phyloP scores from a whole-genome alignment of 2,329 filamentous ascomycete genomes.

The Xylaria sp. region DNA sequence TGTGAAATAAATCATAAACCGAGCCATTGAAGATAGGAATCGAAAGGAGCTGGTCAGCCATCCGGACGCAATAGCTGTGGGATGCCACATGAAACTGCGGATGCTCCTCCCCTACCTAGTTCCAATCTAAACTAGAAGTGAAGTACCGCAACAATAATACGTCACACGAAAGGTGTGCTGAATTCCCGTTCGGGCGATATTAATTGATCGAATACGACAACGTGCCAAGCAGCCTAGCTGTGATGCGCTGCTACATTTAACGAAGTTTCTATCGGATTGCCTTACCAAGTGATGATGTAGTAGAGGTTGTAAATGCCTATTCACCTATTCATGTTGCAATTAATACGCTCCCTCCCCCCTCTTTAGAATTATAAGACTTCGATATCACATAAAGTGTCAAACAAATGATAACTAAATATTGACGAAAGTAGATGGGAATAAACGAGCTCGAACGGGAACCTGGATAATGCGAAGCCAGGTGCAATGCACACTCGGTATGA shows the following conservation, averaged over 20 bases:
- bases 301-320: not conserved
- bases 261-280: not conserved
- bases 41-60: conserved; percentile 6
- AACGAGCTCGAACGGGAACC: not conserved
- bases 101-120: conserved; percentile 24
- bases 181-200: conserved; percentile 19
- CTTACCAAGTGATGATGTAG: no score
- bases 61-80: not conserved
- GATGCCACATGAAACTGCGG: conserved; percentile 33
- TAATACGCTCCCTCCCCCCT: not conserved
- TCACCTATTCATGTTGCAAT: no score
- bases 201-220: conserved; percentile 9
- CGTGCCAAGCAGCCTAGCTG: not conserved
- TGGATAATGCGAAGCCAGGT: not conserved
- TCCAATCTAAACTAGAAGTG: conserved; percentile 7
- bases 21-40: conserved; percentile 4
- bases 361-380: not conserved
- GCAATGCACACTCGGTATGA: conserved; percentile 6
- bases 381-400: not conserved
- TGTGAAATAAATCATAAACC: conserved; percentile 15
- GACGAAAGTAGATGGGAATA: not conserved
- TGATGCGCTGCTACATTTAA: conserved; percentile 2
- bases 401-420: not conserved
- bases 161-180: conserved; percentile 28
- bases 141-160: conserved; percentile 2